A percentile compares a stretch with the other conserved stretches of the same genome.
Evolutionary conservation across 257 asterid genomes (phyloP).

Genomic region (Rehmannia glutinosa): DNA sequence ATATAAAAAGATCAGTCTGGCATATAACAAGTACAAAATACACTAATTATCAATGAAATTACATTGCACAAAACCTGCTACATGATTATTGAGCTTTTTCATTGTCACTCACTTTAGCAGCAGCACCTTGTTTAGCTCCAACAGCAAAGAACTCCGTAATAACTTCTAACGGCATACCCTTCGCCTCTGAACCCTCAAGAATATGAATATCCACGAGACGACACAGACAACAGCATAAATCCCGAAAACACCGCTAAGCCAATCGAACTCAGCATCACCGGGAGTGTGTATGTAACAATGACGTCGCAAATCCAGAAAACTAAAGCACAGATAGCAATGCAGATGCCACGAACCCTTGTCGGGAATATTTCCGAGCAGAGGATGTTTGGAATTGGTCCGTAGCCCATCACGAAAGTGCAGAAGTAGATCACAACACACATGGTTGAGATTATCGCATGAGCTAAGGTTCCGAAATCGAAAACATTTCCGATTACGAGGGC

Average conservation of each 20-base stretch:
- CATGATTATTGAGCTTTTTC: background rate
- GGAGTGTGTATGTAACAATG: conserved; percentile 75
- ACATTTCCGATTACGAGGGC: conserved; percentile 66
- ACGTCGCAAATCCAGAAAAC: conserved; percentile 93
- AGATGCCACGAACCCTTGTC: conserved; percentile 80
- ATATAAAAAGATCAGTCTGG: background rate
- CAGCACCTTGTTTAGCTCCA: conserved; percentile 53
- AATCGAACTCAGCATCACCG: conserved; percentile 70
- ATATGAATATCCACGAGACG: conserved; percentile 64
- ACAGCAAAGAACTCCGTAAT: conserved; percentile 82
- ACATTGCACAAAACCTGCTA: conserved; percentile 3
- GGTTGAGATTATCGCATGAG: conserved; percentile 74
- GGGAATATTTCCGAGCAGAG: conserved; percentile 91
- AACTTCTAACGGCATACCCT: conserved; percentile 89
- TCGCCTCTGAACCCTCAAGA: conserved; percentile 75
- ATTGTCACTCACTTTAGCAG: conserved; percentile 30
- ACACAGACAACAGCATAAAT: conserved; percentile 64
- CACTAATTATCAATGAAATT: background rate
- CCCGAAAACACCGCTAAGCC: conserved; percentile 83
- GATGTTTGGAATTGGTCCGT: conserved; percentile 87
- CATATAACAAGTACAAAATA: background rate
- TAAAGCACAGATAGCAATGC: conserved; percentile 85
- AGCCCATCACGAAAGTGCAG: conserved; percentile 89
- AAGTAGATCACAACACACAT: conserved; percentile 71
- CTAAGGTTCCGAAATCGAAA: conserved; percentile 44